Evolutionary conservation across 2,329 filamentous ascomycete species (phyloP).

Genomic region (Cercospora citrullina): DNA sequence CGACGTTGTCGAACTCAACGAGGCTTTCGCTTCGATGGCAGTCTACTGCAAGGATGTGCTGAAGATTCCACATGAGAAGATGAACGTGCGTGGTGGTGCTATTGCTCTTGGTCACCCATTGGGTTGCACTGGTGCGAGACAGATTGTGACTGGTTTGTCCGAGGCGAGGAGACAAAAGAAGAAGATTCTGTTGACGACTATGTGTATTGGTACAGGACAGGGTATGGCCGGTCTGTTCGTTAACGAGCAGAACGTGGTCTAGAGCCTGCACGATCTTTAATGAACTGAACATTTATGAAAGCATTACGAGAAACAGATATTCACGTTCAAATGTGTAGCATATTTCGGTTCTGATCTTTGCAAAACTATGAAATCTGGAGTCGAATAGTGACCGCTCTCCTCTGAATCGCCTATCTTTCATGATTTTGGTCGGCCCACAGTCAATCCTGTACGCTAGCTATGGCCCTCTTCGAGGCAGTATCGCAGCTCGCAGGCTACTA

Average conservation of each 20-base stretch:
- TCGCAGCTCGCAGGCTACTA: no score
- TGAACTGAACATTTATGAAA: background rate
- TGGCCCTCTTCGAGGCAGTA: no score
- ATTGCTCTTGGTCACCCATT: conserved; percentile 82
- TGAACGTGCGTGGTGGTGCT: conserved; percentile 79
- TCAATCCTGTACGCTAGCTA: no score
- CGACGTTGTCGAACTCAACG: conserved; percentile 91
- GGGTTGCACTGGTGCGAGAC: conserved; percentile 73
- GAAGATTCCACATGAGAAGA: conserved; percentile 69
- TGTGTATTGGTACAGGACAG: conserved; percentile 73
- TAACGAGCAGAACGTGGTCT: conserved; percentile 55
- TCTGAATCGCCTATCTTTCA: no score
- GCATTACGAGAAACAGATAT: background rate
- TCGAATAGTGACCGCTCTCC: no score
- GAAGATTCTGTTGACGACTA: conserved; percentile 71
- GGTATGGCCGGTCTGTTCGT: conserved; percentile 68
- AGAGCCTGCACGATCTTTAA: background rate
- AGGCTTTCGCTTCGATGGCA: conserved; percentile 97
- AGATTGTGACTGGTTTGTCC: conserved; percentile 75
- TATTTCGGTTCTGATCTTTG: background rate
- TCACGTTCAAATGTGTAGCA: background rate
- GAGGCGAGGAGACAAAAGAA: conserved; percentile 38
- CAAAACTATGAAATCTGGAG: background rate
- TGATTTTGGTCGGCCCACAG: no score
- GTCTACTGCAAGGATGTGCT: conserved; percentile 75